Percentiles rank a stretch among this genome's conserved stretches.
Evolutionary conservation across 2,329 filamentous ascomycete genomes (phyloP).

Genomic region (Neofusicoccum umdonicola): DNA sequence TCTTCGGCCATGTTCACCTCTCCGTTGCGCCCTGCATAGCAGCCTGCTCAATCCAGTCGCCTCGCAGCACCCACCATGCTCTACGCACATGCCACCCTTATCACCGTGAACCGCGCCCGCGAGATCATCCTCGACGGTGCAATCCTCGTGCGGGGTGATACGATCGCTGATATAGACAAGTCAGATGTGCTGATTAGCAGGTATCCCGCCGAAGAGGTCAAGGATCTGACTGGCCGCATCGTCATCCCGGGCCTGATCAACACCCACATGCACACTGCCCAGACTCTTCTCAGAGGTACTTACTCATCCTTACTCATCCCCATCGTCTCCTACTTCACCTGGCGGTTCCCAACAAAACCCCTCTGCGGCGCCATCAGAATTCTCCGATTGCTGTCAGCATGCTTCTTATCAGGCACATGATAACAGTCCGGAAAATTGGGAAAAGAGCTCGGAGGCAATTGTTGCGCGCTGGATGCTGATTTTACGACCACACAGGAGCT

Average conservation of each 20-base stretch:
- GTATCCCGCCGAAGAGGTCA: conserved; percentile 31
- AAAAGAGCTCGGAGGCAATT: background rate
- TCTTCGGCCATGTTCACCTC: background rate
- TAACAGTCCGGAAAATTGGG: background rate
- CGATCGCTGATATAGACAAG: conserved; percentile 47
- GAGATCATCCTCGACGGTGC: conserved; percentile 50
- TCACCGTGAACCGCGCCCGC: conserved; percentile 49
- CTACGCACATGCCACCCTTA: conserved; percentile 51
- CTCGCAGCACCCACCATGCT: conserved; percentile 33
- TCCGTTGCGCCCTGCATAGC: background rate
- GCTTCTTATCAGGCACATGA: too few relatives aligned
- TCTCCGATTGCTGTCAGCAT: background rate
- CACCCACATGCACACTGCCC: conserved; percentile 51
- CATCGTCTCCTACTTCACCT: background rate
- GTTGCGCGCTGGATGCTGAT: background rate
- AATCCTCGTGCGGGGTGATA: conserved; percentile 40
- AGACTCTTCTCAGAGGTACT: conserved; percentile 49
- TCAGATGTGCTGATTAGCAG: conserved; percentile 29
- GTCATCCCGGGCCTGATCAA: conserved; percentile 52
- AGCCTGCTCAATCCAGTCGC: background rate
- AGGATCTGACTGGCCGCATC: conserved; percentile 43
- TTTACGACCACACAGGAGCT: background rate
- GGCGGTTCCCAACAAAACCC: background rate
- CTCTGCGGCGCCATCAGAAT: background rate
- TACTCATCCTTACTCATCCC: background rate